Conservation (phyloP, 345 rosid species). For the Turritis glabra region DNA sequence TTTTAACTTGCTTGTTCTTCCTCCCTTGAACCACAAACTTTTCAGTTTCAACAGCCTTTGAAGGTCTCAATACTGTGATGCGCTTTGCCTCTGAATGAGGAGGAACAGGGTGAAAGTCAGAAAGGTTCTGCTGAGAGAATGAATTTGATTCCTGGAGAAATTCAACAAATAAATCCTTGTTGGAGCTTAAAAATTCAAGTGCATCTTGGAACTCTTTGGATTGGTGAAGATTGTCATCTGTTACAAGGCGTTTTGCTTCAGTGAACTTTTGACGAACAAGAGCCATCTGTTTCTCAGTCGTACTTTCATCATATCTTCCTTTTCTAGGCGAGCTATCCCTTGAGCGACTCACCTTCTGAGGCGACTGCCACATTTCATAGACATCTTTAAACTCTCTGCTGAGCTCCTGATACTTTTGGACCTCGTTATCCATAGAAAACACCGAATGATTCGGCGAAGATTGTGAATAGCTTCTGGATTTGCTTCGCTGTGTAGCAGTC, state of each 20-base stretch:
- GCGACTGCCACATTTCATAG: constrained; percentile 62
- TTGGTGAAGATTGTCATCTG: constrained; percentile 77
- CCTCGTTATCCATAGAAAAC: constrained; percentile 48
- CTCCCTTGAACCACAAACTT: constrained; percentile 47
- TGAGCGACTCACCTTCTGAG: constrained; percentile 44
- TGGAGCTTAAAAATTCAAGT: constrained; percentile 72
- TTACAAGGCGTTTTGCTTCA: constrained; percentile 80
- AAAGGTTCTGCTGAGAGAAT: constrained; percentile 31
- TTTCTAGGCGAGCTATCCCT: constrained; percentile 56
- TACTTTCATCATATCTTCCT: constrained; percentile 42
- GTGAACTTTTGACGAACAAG: constrained; percentile 82
- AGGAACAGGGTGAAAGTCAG: constrained; percentile 56
- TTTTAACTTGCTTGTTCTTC: constrained; percentile 53
- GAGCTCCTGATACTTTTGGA: constrained; percentile 50
- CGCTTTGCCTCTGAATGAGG: constrained; percentile 70
- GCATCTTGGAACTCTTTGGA: constrained; percentile 87
- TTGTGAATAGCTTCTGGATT: constrained; percentile 52
- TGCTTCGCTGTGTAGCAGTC: constrained; percentile 52
- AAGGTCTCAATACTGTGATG: constrained; percentile 88
- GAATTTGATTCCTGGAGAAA: constrained; percentile 81
- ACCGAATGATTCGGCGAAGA: constrained; percentile 58
- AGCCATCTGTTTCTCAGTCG: constrained; percentile 68
- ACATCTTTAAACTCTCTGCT: constrained; percentile 61
- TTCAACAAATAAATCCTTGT: constrained; percentile 72
- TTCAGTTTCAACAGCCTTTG: constrained; percentile 64